These are phyloP conservation scores for Metschnikowia cerradonensis DNA, from an alignment of 805 yeast genomes.

Conservation along the genomic window DNA sequence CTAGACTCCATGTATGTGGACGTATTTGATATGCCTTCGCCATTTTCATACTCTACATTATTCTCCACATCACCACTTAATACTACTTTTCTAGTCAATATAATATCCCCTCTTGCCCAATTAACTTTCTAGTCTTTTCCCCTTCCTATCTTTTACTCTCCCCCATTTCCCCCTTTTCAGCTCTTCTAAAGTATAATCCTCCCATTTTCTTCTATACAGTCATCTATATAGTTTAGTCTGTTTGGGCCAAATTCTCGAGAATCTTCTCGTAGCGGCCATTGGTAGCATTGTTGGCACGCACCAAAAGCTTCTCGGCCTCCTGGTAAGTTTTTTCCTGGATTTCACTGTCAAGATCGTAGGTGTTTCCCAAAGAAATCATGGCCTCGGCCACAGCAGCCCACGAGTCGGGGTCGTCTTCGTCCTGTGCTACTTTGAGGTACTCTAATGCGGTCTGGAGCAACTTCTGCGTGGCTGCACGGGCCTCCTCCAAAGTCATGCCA, in stretches of 20 bases:
- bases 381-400: conserved; percentile 90
- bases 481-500: conserved; percentile 37
- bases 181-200: no score
- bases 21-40: no score
- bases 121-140: no score
- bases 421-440: conserved; percentile 55
- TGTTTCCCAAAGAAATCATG: conserved; percentile 70
- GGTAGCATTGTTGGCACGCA: conserved; percentile 73
- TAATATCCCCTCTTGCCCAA: no score
- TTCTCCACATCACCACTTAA: no score
- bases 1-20: no score
- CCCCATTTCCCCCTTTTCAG: no score
- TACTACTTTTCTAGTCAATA: no score
- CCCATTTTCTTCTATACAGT: no score
- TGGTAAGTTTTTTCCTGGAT: conserved; percentile 66
- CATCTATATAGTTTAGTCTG: neutral
- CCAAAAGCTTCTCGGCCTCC: conserved; percentile 65
- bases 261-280: conserved; percentile 70
- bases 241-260: conserved; percentile 46
- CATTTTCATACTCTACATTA: no score
- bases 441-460: conserved; percentile 51
- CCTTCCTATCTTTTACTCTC: no score
- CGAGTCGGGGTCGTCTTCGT: conserved; percentile 69
- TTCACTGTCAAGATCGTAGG: conserved; percentile 57
- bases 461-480: conserved; percentile 47